phyloP scores from a whole-genome alignment of 495 filamentous ascomycete genomes.

The Sabuloglossum arenarium region DNA sequence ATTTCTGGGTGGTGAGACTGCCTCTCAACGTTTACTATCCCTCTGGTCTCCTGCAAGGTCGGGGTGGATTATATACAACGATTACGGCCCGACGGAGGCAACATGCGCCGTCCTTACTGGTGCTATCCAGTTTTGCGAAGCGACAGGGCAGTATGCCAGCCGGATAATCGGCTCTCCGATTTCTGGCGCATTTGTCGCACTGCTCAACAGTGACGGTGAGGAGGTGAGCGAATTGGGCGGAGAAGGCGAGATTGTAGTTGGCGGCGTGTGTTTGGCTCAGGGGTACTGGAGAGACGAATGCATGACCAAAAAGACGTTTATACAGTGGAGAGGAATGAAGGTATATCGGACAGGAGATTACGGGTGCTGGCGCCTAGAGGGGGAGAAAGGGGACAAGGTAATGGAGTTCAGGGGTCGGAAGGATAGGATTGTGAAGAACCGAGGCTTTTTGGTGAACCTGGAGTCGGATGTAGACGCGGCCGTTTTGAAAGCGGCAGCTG shows the following conservation, averaged over 20 bases:
- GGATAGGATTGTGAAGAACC: constrained; percentile 13
- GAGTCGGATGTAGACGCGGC: constrained; percentile 5
- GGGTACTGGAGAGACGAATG: constrained; percentile 11
- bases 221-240: constrained; percentile 4
- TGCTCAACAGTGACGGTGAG: background rate
- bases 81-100: constrained; percentile 15
- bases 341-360: constrained; percentile 11
- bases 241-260: constrained; percentile 12
- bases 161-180: background rate
- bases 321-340: constrained; percentile 9
- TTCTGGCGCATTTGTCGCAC: background rate
- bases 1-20: background rate
- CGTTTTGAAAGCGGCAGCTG: background rate
- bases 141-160: background rate
- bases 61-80: constrained; percentile 9
- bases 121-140: background rate
- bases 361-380: constrained; percentile 4
- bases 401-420: constrained; percentile 9
- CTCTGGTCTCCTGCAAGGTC: background rate
- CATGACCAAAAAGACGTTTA: constrained; percentile 9
- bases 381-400: background rate
- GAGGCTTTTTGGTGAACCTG: constrained; percentile 13
- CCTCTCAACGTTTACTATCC: background rate
- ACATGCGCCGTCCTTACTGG: constrained; percentile 5
- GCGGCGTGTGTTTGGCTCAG: constrained; percentile 8